Percentiles rank a stretch among this genome's conserved stretches.
Conservation (phyloP, 1,284 basidiomycete genomes). For the Fomes fomentarius region DNA sequence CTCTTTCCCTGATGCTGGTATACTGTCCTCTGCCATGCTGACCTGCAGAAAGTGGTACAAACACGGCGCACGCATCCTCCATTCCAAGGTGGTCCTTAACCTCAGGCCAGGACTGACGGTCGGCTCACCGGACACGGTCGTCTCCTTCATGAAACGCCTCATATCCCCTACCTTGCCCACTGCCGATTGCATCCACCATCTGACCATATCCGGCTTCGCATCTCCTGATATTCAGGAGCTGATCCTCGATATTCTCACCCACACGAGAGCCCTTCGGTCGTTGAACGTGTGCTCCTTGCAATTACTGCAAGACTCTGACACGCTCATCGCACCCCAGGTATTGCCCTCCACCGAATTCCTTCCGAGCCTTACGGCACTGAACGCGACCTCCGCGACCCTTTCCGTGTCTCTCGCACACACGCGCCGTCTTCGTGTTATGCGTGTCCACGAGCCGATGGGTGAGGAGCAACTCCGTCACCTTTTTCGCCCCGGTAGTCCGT, state of each 20-base stretch:
- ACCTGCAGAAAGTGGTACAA: conserved; percentile 23
- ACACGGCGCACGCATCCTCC: conserved; percentile 24
- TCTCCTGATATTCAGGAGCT: conserved; percentile 14
- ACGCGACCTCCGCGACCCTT: conserved; percentile 6
- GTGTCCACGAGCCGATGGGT: conserved; percentile 19
- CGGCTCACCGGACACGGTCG: conserved; percentile 9
- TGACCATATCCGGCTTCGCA: conserved; percentile 18
- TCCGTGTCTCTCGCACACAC: background rate
- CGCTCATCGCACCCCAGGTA: conserved; percentile 7
- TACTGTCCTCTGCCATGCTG: conserved; percentile 20
- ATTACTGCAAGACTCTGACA: conserved; percentile 3
- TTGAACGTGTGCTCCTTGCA: conserved; percentile 18
- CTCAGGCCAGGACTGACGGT: conserved; percentile 11
- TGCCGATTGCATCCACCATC: conserved; percentile 24
- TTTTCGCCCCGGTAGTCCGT: background rate
- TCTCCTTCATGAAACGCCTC: conserved; percentile 22
- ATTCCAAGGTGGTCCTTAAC: conserved; percentile 18
- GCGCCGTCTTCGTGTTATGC: conserved; percentile 11
- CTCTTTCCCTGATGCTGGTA: conserved; percentile 10
- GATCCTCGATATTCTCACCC: conserved; percentile 18
- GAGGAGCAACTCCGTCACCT: conserved; percentile 4
- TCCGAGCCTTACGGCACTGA: conserved; percentile 18
- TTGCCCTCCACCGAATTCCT: conserved; percentile 17
- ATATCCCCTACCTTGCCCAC: conserved; percentile 20
- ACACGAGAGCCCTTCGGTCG: conserved; percentile 22